phyloP scores from a whole-genome alignment of 441 rosid species.

The Populus hybrid region DNA sequence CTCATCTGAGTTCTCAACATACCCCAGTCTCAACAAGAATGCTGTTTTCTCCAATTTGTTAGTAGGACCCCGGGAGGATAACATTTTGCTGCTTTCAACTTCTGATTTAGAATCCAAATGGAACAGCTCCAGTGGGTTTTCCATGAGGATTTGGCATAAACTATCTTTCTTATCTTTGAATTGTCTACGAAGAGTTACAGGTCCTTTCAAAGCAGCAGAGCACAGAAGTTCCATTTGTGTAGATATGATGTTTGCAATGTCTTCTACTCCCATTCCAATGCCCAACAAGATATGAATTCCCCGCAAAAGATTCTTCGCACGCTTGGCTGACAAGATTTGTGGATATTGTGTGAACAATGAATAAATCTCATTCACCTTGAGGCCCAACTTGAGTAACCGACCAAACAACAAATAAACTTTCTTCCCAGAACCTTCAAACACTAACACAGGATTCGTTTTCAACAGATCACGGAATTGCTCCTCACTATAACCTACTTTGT shows the following conservation, averaged over 20 bases:
- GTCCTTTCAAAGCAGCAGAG: slow-evolving; percentile 50
- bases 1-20: no score
- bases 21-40: no score
- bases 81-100: slow-evolving; percentile 1
- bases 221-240: slow-evolving; percentile 42
- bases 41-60: background rate
- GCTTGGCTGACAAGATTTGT: slow-evolving; percentile 46
- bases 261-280: no score
- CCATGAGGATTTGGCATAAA: slow-evolving; percentile 45
- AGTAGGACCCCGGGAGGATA: background rate
- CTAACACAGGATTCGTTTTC: slow-evolving; percentile 44
- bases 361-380: slow-evolving; percentile 40
- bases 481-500: slow-evolving; percentile 49
- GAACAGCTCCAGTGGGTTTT: slow-evolving; percentile 62
- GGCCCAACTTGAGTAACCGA: slow-evolving; percentile 58
- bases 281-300: slow-evolving; percentile 45
- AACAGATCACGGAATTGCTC: slow-evolving; percentile 45
- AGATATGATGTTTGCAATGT: no score
- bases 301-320: slow-evolving; percentile 38
- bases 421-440: slow-evolving; percentile 65
- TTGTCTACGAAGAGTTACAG: slow-evolving; percentile 41
- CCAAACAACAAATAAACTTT: slow-evolving; percentile 56
- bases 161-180: slow-evolving; percentile 39
- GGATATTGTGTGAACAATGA: slow-evolving; percentile 49
- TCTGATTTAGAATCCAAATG: slow-evolving; percentile 42